Conservation (phyloP, 2,329 filamentous ascomycete genomes). For the Fusarium nematophilum region DNA sequence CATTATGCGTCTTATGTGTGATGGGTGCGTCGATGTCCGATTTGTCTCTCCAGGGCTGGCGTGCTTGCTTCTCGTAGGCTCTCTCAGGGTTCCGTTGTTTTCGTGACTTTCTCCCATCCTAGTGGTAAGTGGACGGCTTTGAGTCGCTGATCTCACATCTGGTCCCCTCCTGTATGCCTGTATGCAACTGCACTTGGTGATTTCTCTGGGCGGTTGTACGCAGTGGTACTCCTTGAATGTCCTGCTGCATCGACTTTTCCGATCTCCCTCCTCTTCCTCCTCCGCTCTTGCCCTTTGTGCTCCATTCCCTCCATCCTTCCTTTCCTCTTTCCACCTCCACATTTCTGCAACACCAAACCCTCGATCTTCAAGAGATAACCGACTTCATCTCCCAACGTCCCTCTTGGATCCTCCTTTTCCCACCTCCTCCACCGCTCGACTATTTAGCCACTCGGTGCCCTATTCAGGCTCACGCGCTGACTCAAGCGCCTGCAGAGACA, state of each 20-base stretch:
- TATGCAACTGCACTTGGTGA: constrained; percentile 26
- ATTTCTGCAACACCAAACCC: constrained; percentile 20
- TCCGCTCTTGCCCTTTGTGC: constrained; percentile 31
- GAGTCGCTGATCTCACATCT: constrained; percentile 40
- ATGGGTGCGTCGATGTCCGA: constrained; percentile 25
- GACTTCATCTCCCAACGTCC: constrained; percentile 18
- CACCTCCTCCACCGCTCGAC: constrained; percentile 4
- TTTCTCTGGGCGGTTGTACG: constrained; percentile 30
- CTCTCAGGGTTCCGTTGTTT: constrained; percentile 11
- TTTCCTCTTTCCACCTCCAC: constrained; percentile 27
- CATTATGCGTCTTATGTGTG: constrained; percentile 12
- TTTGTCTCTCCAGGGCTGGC: constrained; percentile 19
- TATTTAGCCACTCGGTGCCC: constrained; percentile 17
- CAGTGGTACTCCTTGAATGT: constrained; percentile 11
- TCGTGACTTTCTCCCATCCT: constrained; percentile 17
- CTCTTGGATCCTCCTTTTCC: constrained; percentile 17
- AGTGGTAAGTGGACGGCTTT: constrained; percentile 26
- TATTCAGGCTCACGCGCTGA: constrained; percentile 22
- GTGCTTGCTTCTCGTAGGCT: constrained; percentile 15
- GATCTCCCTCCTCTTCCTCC: constrained; percentile 27
- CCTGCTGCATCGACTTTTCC: constrained; percentile 8
- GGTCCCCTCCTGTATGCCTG: constrained; percentile 23
- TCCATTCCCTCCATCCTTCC: constrained; percentile 26
- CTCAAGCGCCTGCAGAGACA: constrained; percentile 34
- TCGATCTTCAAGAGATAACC: constrained; percentile 25